Evolutionary conservation across 1,139 yeast species (phyloP).

Genomic region (Nakaseomyces kungkrabaensis): DNA sequence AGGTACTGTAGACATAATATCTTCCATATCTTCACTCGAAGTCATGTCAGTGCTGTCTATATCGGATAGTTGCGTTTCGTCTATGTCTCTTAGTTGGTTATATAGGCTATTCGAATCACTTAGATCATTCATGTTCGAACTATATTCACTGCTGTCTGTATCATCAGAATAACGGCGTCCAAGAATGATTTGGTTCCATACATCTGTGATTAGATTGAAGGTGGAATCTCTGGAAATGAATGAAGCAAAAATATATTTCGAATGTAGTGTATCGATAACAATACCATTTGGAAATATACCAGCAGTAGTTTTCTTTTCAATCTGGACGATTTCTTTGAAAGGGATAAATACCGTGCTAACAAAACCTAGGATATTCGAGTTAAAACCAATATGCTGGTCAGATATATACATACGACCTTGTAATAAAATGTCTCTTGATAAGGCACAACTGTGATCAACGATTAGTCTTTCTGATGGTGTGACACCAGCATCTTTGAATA

Average conservation of each 20-base stretch:
- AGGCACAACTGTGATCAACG: constrained; percentile 63
- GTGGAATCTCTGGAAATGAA: constrained; percentile 59
- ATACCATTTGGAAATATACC: constrained; percentile 69
- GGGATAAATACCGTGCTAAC: constrained; percentile 60
- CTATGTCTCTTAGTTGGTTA: constrained; percentile 4
- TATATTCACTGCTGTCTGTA: constrained; percentile 13
- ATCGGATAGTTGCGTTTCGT: constrained; percentile 3
- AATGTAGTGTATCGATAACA: constrained; percentile 59
- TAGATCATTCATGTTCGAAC: constrained; percentile 8
- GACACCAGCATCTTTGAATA: constrained; percentile 42
- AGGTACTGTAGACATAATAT: constrained; percentile 9
- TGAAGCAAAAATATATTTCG: constrained; percentile 63
- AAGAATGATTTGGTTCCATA: constrained; percentile 42
- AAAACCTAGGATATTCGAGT: constrained; percentile 67
- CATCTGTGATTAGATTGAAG: constrained; percentile 48
- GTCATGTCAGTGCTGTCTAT: constrained; percentile 20
- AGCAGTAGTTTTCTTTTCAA: constrained; percentile 65
- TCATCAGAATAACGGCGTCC: constrained; percentile 21
- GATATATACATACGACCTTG: constrained; percentile 65
- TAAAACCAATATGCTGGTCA: constrained; percentile 52
- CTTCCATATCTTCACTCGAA: constrained; percentile 22
- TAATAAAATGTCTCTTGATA: constrained; percentile 56
- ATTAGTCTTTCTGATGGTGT: constrained; percentile 46
- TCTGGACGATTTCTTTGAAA: constrained; percentile 56
- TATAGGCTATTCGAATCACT: constrained; percentile 6